Conservation (phyloP, 148 eudicot species). For the Chenopodium suecicum region DNA sequence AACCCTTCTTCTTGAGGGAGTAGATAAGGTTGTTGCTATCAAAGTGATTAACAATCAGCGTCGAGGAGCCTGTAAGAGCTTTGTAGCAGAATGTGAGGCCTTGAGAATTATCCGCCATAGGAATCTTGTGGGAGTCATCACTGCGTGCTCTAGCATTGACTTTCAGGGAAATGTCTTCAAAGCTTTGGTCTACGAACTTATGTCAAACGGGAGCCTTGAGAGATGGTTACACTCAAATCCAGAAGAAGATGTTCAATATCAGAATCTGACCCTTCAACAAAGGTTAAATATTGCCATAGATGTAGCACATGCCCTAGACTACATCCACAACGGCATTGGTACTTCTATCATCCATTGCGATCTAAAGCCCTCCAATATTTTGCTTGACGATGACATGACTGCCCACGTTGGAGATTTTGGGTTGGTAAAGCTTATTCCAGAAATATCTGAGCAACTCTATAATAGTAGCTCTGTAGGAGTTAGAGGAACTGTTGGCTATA, state of each 20-base stretch:
- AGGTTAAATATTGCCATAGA: conserved; percentile 22
- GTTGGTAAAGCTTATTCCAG: conserved; percentile 18
- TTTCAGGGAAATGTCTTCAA: conserved; percentile 21
- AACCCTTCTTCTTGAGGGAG: conserved; percentile 11
- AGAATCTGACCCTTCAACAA: conserved; percentile 26
- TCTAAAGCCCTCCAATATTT: conserved; percentile 18
- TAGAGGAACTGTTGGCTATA: conserved; percentile 19
- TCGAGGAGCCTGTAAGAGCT: conserved; percentile 8
- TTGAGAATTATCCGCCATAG: conserved; percentile 28
- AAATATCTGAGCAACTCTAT: conserved; percentile 5
- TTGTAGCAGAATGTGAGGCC: conserved; percentile 28
- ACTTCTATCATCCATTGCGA: conserved; percentile 17
- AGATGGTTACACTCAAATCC: conserved; percentile 19
- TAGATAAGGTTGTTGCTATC: conserved; percentile 10
- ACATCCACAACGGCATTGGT: conserved; percentile 7
- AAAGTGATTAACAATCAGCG: conserved; percentile 26
- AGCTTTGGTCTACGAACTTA: conserved; percentile 26
- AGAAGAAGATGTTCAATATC: background rate
- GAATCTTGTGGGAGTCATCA: conserved; percentile 26
- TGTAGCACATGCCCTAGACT: conserved; percentile 17
- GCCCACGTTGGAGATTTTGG: conserved; percentile 22
- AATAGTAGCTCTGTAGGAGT: conserved; percentile 9
- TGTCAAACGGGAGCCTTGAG: conserved; percentile 27
- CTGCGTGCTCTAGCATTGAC: conserved; percentile 28
- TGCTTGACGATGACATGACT: conserved; percentile 9